Base-by-base conservation (phyloP, 352 stramenopile species). In the Globisporangium splendens region DNA sequence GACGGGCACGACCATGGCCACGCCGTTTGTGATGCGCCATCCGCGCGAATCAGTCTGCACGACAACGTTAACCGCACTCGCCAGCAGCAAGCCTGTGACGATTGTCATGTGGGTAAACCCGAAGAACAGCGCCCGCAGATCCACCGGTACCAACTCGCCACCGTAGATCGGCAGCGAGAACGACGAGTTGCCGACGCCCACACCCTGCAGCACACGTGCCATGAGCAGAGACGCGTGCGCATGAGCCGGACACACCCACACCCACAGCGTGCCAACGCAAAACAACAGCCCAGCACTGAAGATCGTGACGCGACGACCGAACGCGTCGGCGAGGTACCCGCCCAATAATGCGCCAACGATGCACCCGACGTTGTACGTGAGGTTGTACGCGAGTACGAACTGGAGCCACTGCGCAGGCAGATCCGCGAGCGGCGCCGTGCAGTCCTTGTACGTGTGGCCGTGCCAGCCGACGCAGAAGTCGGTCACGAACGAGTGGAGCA, bases 61-160 rank as follows among this genome's bases (percentile, higher is more conserved):
- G 41, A 60, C 56, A 46, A 61, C 62, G 50, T 74, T 74, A 13
- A 74, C 50, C 14, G 58, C 50, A 35, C 54, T 69, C 24, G 62
- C 62, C 2, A 78, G 54, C 33, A 69, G 65, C 46, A 75, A 46
- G 11, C 66, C 70, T 15, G 67, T 57, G 24, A 62, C 55, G 17
- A 72, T 56, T 3, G 65, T 60, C 65, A 72, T 63, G 33, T 73
- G 66, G 46, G 69, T 67, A 51, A 66, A 73, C 10, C 39, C 39
- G 39, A n/a, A 15, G 39, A 44, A n/a, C 39, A 44, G 13, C 39
- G 13, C 13, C 39, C n/a, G 39, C 10, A 44, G 39, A 15, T 44
- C 39, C 39, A 0, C n/a, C 39, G 39, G 39, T 12, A n/a, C 39
- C 39, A 44, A 18, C 39, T 44, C 39, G 10, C 13, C 39, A 7